Evolutionary conservation across 805 yeast species (phyloP), one percentile per base, ranked within the genome.

Genomic region (Spencermartinsiella europaea): DNA sequence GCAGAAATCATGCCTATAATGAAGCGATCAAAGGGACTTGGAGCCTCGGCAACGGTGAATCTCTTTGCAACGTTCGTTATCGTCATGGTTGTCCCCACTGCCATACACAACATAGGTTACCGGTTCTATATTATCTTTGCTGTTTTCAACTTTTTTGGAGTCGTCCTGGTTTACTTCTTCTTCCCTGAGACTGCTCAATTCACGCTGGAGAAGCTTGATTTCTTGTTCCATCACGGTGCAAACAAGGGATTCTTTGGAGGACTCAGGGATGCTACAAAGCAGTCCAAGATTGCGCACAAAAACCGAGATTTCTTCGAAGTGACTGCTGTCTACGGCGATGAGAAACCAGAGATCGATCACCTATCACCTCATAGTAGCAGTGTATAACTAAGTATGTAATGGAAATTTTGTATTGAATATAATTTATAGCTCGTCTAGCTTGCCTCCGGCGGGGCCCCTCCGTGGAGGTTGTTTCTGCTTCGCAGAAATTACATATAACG

Each of bases 131-230:
- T 64, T 72, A 56, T 61, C 42, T 61, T 61, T 44, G 59, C 57
- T 14, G 48, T 45, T 16, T 44, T 66, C 63, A 86, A 95, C 65
- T 68, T 45, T 61, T 68, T 36, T 65, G 79, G 61, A 74, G 77
- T 16, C 68, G 75, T 5, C 34, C 50, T 53, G 22, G 44, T 44
- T 21, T 48, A 31, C 41, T 58, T 80, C 51, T 76, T 79, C 65
- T 77, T 80, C 76, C 85, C 82, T 33, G 87, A 82, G 65, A 81
- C 87, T 20, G 79, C 79, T 65, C 81, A 76, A 54, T 77, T 76
- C 65, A 77, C 85, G 5, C 71, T 81, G 60, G 88, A 81, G 66
- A 85, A 81, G 64, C 78, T 81, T 50, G 87, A 81, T 57, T 80
- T 74, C 57, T 61, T 82, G 62, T 83, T 80, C 57, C 72, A 60